Evolutionary conservation across 1,139 yeast genomes (phyloP), one percentile per base, ranked within the genome.

Genomic region (Saccharomycopsis hybrid): DNA sequence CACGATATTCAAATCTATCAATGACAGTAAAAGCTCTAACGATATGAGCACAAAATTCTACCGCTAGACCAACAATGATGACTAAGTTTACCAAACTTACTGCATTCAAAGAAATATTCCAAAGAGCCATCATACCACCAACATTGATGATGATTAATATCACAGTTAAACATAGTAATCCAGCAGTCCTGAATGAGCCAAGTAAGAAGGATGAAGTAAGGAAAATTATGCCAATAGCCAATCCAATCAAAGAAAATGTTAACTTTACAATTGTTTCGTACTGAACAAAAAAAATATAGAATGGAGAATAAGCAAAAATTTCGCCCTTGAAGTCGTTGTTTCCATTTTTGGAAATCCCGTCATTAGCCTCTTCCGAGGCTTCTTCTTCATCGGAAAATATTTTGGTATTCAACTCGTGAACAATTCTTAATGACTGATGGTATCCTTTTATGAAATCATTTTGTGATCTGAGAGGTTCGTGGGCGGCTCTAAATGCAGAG

Each of bases 251-350:
- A 5, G 66, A 61, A 46, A 84, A 64, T 0, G 96, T 78, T 52
- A 83, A 68, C 18, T 63, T 54, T 3, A 82, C 68, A 37, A 92
- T 81, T 0, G 83, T 70, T 41, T 72, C 73, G 65, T 92, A 92
- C 67, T 92, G 97, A 4, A 87, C 96, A 62, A 92, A 92, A 65
- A 83, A 92, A 35, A 92, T 81, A 68, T 92, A 92, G 65, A 90
- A 90, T 30, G 95, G 94, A 1, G 96, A 87, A 65, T 86, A 90
- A 0, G 96, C 95, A 74, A 85, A 92, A 0, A 89, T 71, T n/a
- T 81, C 78, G 2, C 80, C 67, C 4, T 69, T 74, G 8, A 72
- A 60, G 18, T 61, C 56, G 27, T 62, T 33, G 13, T 5, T 25
- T 4, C 4, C 50, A 35, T 36, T 25, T 4, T 18, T 5, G 5